Evolutionary conservation across 2,329 filamentous ascomycete genomes (phyloP), one percentile per base, ranked within the genome.

Genomic region (Rosellinia necatrix): DNA sequence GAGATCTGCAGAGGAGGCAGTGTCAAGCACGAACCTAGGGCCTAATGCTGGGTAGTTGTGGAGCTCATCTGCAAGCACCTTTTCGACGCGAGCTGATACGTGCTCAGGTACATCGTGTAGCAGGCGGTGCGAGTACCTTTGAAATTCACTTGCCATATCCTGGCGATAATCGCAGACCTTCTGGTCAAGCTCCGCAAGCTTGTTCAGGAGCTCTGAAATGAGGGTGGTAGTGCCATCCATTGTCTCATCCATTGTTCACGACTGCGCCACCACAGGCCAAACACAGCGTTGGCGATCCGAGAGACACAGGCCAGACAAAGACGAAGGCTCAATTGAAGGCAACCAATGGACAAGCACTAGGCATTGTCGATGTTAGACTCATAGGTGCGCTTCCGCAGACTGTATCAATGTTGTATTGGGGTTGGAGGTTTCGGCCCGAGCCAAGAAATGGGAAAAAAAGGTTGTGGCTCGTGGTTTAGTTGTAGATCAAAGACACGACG

Each of bases 121-220:
- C 54, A 83, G 71, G 46, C 76, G 71, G 53, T 76, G 75, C 59
- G 79, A 79, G 71, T 84, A 81, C 61, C 76, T 77, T 54, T 78
- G 74, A 66, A 86, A 87, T 64, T 86, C 81, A 61, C 75, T 70
- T 48, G 80, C 76, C 76, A 85, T 79, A 60, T 82, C 79, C 67
- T 77, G 78, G 63, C 80, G 81, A 72, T 83, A 85, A 58, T 76
- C 74, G 58, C 74, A 76, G 66, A 87, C 81, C 68, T 80, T 81
- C 68, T 75, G 73, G 66, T 87, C 81, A 49, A 86, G 80, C 64
- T 84, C 76, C 65, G 71, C 73, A 61, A 83, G 79, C 76, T 79
- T 82, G 65, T 71, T 72, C 64, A 79, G 75, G 68, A 85, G 76
- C 70, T 80, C 77, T 53, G 76, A 74, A 62, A 81, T 74, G 60